Conservation (phyloP, 257 asterid species). For the Buddleja alternifolia region DNA sequence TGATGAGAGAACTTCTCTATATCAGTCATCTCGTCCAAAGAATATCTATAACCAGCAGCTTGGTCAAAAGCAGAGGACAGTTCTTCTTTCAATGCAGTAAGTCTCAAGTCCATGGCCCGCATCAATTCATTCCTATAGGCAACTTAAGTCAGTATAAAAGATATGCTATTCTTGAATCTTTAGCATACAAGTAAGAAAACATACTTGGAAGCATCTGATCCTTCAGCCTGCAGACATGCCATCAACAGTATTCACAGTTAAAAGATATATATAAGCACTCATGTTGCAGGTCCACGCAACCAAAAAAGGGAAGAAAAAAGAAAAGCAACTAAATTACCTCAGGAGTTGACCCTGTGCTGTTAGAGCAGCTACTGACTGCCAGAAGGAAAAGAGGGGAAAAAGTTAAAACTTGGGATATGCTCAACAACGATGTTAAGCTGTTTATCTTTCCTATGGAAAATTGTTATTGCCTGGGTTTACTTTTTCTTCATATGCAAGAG, state of each 20-base stretch:
- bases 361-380: slow-evolving; percentile 42
- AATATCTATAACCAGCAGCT: slow-evolving; percentile 59
- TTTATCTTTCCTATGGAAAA: slow-evolving; percentile 9
- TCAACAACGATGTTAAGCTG: neutral
- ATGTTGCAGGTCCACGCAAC: neutral
- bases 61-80: slow-evolving; percentile 61
- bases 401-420: slow-evolving; percentile 23
- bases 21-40: slow-evolving; percentile 59
- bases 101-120: slow-evolving; percentile 86
- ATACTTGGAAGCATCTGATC: slow-evolving; percentile 85
- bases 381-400: slow-evolving; percentile 17
- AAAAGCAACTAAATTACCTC: slow-evolving; percentile 41
- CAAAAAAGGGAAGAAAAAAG: neutral
- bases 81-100: slow-evolving; percentile 66
- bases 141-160: slow-evolving; percentile 29
- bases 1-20: slow-evolving; percentile 66
- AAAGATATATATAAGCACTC: neutral
- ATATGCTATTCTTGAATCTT: slow-evolving; percentile 21
- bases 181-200: slow-evolving; percentile 32
- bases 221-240: slow-evolving; percentile 61
- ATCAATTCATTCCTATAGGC: slow-evolving; percentile 77
- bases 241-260: slow-evolving; percentile 30
- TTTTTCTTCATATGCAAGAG: slow-evolving; percentile 27
- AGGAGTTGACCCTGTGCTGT: slow-evolving; percentile 33
- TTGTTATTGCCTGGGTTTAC: slow-evolving; percentile 1